Conservation (phyloP, 306 rosid genomes). For the Canavalia ensiformis region DNA sequence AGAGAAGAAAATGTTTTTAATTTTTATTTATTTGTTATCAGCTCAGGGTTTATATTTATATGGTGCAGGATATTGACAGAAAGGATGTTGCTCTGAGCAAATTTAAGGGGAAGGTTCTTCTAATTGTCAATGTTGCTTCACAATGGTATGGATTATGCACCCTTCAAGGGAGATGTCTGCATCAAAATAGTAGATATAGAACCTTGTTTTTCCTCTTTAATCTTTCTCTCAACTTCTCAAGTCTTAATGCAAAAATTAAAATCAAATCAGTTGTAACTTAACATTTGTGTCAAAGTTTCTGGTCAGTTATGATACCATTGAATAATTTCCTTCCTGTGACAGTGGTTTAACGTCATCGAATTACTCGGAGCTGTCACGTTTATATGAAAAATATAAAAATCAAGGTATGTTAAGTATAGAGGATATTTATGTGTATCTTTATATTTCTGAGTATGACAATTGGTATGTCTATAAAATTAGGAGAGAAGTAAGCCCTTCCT, state of each 20-base stretch:
- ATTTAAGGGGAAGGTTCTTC: constrained; percentile 90
- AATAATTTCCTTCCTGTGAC: constrained; percentile 52
- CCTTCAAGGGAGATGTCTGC: constrained; percentile 13
- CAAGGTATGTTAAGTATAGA: constrained; percentile 67
- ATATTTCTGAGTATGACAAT: constrained; percentile 11
- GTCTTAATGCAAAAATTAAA: background rate
- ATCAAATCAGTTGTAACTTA: background rate
- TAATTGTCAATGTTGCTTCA: constrained; percentile 98
- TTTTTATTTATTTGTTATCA: background rate
- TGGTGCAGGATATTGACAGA: constrained; percentile 86
- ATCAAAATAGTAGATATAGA: constrained; percentile 15
- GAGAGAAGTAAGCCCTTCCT: background rate
- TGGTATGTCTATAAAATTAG: constrained; percentile 1
- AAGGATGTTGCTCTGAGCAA: constrained; percentile 85
- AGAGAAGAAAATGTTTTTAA: background rate
- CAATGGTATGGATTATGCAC: constrained; percentile 73
- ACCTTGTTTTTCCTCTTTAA: background rate
- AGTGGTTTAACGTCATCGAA: constrained; percentile 92
- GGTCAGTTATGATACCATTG: constrained; percentile 30
- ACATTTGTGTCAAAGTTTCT: constrained; percentile 26
- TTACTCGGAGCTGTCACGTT: constrained; percentile 87
- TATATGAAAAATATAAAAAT: constrained; percentile 84
- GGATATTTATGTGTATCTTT: constrained; percentile 31
- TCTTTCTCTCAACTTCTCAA: background rate
- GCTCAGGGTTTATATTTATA: constrained; percentile 16